Percentiles rank a stretch among this genome's conserved stretches.
Conservation (phyloP, 192 early-diverging fungal species). For the Kickxella alabastrina region DNA sequence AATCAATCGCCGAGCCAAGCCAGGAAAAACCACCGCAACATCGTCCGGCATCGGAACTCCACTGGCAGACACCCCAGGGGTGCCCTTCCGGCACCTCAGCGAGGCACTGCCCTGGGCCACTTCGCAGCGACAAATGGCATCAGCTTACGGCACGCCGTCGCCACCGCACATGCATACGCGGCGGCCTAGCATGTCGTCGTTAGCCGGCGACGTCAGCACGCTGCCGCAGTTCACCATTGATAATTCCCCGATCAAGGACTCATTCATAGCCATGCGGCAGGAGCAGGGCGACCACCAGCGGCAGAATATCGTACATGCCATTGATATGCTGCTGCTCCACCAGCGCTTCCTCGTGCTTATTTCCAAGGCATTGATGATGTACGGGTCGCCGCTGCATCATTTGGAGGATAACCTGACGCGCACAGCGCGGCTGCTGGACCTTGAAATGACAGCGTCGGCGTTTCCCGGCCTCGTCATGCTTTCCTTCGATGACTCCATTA, state of each 20-base stretch:
- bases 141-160: constrained; percentile 19
- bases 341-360: constrained; percentile 63
- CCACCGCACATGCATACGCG: constrained; percentile 29
- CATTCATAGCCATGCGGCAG: not conserved
- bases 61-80: constrained; percentile 17
- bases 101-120: constrained; percentile 38
- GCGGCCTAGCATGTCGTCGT: constrained; percentile 24
- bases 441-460: constrained; percentile 63
- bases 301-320: constrained; percentile 42
- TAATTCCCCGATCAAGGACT: constrained; percentile 1
- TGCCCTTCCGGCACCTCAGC: constrained; percentile 43
- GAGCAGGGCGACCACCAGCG: constrained; percentile 2
- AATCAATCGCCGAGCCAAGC: not conserved
- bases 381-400: constrained; percentile 64
- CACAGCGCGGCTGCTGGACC: constrained; percentile 53
- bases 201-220: constrained; percentile 36
- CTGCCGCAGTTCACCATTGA: constrained; percentile 16
- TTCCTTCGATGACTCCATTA: constrained; percentile 64
- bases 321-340: constrained; percentile 60
- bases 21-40: not conserved
- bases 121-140: constrained; percentile 32
- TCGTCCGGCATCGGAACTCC: constrained; percentile 3
- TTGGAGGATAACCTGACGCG: constrained; percentile 60
- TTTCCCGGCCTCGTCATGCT: constrained; percentile 66
- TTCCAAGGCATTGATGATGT: constrained; percentile 63